Conservation (phyloP, 1,284 basidiomycete genomes). For the Cutaneotrichosporon spelunceum region DNA sequence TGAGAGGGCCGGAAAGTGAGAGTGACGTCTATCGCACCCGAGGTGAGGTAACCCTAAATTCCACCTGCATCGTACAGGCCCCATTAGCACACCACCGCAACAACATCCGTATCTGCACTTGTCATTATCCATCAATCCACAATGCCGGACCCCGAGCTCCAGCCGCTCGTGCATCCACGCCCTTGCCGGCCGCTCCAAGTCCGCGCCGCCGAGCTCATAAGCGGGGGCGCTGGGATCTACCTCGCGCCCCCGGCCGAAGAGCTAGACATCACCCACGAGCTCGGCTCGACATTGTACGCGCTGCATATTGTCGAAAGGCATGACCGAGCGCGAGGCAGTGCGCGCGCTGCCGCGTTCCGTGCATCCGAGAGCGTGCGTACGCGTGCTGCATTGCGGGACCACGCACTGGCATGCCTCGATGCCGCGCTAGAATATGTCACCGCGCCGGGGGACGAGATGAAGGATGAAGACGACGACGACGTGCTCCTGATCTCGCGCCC, state of each 20-base stretch:
- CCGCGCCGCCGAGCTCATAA: conserved; percentile 18
- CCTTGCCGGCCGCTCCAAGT: conserved; percentile 13
- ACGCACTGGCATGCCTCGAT: conserved; percentile 18
- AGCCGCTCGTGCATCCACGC: conserved; percentile 6
- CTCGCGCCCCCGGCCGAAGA: neutral
- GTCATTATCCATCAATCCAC: neutral
- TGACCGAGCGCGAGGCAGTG: conserved; percentile 20
- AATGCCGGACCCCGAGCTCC: conserved; percentile 17
- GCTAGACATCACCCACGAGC: conserved; percentile 23
- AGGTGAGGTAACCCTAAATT: no score
- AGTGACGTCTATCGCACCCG: no score
- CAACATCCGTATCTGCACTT: neutral
- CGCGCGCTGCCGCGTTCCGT: conserved; percentile 23
- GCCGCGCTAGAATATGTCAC: conserved; percentile 20
- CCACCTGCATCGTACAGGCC: neutral
- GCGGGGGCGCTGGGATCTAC: conserved; percentile 12
- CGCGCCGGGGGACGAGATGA: conserved; percentile 7
- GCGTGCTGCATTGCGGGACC: conserved; percentile 19
- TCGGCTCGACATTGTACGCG: conserved; percentile 21
- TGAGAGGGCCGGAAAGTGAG: neutral
- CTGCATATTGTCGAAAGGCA: conserved; percentile 27
- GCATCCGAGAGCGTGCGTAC: conserved; percentile 16
- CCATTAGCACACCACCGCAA: neutral
- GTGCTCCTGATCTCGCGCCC: conserved; percentile 20
- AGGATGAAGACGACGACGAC: conserved; percentile 26